Evolutionary conservation across 108 stramenopile genomes (phyloP).

Genomic region (Nannochloropsis granulata): DNA sequence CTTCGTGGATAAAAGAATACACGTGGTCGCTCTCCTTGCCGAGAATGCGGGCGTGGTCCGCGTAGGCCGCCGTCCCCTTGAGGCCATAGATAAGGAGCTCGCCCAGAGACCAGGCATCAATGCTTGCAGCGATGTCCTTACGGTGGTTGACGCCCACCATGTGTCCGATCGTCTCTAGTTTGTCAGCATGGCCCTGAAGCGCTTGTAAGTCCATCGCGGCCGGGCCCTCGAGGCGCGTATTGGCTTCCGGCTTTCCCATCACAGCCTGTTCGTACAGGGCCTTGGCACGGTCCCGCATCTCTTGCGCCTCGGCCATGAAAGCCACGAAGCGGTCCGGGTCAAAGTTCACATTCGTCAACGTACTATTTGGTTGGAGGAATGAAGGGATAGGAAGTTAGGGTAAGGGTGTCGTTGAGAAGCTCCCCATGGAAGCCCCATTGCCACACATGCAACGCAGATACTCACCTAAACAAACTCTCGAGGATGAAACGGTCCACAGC

Average conservation of each 20-base stretch:
- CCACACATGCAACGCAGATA: neutral
- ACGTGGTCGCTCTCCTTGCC: constrained; percentile 38
- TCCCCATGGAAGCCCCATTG: neutral
- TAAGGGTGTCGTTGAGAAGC: neutral
- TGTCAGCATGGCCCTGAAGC: neutral
- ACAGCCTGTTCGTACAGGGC: constrained; percentile 32
- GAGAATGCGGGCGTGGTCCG: constrained; percentile 48
- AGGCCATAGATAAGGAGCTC: constrained; percentile 55
- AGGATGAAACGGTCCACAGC: neutral
- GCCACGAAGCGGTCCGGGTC: constrained; percentile 32
- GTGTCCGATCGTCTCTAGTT: neutral
- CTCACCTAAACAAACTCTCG: neutral
- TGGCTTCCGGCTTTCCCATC: constrained; percentile 9
- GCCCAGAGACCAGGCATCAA: constrained; percentile 50
- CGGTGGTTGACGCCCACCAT: neutral
- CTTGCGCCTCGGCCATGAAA: constrained; percentile 44
- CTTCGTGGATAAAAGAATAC: constrained; percentile 48
- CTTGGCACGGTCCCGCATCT: constrained; percentile 21
- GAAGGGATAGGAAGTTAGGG: too few species aligned
- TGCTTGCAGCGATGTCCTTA: constrained; percentile 11
- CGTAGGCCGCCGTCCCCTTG: constrained; percentile 55
- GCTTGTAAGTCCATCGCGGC: constrained; percentile 29
- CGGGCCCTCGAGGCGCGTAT: constrained; percentile 32
- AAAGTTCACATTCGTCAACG: constrained; percentile 70
- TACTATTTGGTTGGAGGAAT: constrained; percentile 36